Evolutionary conservation across 2,329 filamentous ascomycete genomes (phyloP).

Genomic region (Penicillium glabrum): DNA sequence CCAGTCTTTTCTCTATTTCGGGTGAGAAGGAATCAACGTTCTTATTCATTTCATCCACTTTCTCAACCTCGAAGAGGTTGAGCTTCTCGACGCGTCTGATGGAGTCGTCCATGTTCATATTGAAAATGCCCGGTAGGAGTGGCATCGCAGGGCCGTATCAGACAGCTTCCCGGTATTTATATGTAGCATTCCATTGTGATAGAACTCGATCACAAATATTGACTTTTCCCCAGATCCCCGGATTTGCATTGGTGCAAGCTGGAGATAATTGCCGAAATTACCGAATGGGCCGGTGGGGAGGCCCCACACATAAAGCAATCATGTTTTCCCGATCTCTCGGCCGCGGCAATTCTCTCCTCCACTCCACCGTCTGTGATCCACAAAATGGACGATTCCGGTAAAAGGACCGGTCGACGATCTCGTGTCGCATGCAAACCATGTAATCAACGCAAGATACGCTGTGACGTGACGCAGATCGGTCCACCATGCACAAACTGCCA

Average conservation of each 20-base stretch:
- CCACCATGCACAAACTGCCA: constrained; percentile 7
- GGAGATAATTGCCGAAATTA: background rate
- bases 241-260: background rate
- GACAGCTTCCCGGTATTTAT: background rate
- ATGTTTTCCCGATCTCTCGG: background rate
- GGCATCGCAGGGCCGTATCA: background rate
- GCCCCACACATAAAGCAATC: background rate
- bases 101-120: background rate
- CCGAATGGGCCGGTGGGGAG: background rate
- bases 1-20: background rate
- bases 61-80: background rate
- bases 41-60: background rate
- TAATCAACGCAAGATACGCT: constrained; percentile 5
- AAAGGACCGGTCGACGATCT: background rate
- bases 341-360: background rate
- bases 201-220: background rate
- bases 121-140: background rate
- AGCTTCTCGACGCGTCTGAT: background rate
- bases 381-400: background rate
- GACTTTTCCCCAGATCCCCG: background rate
- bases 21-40: background rate
- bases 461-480: constrained; percentile 2
- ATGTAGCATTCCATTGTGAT: background rate
- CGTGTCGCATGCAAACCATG: constrained; percentile 4
- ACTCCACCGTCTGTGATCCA: background rate